A percentile compares a stretch with the other conserved stretches of the same genome.
These are phyloP conservation scores for Zygnema circumcarinatum DNA, from an alignment of 139 green algal species.

Conservation along the genomic window DNA sequence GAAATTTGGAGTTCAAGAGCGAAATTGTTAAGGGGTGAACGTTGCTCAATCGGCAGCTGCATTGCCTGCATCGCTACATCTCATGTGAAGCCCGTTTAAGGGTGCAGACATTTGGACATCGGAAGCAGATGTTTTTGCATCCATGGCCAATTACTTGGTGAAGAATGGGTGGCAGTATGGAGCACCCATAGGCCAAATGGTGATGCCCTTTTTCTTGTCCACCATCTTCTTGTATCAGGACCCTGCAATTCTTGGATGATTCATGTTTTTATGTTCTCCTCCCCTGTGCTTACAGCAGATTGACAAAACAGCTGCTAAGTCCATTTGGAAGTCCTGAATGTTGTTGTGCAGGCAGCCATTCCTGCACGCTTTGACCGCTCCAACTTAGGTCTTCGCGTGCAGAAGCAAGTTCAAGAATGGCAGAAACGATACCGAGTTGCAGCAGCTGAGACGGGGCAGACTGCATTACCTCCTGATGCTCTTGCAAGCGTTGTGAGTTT, in stretches of 20 bases:
- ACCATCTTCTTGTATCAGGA: neutral
- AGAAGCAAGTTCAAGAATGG: constrained; percentile 7
- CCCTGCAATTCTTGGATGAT: neutral
- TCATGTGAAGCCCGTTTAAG: no score
- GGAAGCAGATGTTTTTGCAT: constrained; percentile 60
- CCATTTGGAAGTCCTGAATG: no score
- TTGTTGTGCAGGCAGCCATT: neutral
- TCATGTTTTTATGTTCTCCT: neutral
- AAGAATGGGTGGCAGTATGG: constrained; percentile 51
- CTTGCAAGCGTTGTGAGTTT: neutral
- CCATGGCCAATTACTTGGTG: constrained; percentile 64
- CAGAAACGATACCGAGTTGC: neutral
- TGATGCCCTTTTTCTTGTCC: neutral
- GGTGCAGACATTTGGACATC: constrained; percentile 64
- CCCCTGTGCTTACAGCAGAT: no score
- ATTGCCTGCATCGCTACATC: no score
- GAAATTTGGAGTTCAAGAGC: no score
- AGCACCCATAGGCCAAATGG: neutral
- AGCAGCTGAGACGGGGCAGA: neutral
- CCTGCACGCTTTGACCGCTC: neutral
- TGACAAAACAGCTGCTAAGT: no score
- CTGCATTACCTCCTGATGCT: neutral
- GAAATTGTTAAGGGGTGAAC: no score
- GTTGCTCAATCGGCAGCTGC: no score
- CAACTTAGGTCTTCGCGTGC: neutral